A percentile compares a stretch with the other conserved stretches of the same genome.
These are phyloP conservation scores for Thymus quinquecostatus DNA, from an alignment of 257 asterid genomes.

Conservation along the genomic window DNA sequence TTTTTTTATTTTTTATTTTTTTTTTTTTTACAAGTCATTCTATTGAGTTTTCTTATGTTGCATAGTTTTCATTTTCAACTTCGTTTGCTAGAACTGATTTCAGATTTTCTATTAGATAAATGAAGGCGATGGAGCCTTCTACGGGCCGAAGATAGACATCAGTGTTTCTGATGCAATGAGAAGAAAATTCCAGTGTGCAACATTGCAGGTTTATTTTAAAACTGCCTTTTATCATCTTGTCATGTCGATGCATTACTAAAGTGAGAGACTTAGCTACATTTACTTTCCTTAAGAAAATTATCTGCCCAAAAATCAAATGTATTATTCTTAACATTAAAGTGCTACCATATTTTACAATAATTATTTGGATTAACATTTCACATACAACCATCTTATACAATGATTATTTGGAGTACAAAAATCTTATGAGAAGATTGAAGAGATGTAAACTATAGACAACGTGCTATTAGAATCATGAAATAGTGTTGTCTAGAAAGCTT, in stretches of 20 bases:
- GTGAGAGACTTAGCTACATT: not conserved
- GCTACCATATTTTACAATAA: not conserved
- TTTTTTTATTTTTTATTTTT: not conserved
- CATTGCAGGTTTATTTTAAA: conserved; percentile 69
- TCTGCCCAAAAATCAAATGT: conserved; percentile 3
- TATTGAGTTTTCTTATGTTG: conserved; percentile 22
- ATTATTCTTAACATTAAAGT: not conserved
- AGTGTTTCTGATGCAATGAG: conserved; percentile 93
- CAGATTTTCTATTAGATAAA: conserved; percentile 57
- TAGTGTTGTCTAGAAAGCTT: not conserved
- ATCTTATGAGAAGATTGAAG: not conserved
- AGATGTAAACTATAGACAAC: not conserved
- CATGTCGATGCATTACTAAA: not conserved
- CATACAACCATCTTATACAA: not conserved
- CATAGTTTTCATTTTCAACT: conserved; percentile 5
- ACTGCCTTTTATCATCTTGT: conserved; percentile 19
- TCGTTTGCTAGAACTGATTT: conserved; percentile 34
- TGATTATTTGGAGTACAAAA: not conserved
- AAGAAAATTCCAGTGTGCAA: conserved; percentile 97
- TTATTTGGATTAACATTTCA: not conserved
- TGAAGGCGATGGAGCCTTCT: conserved; percentile 97
- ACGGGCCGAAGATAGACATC: conserved; percentile 95
- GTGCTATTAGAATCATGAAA: not conserved
- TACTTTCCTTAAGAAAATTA: not conserved
- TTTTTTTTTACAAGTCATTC: not conserved